A percentile compares a stretch with the other conserved stretches of the same genome.
Conservation (phyloP, 2,329 filamentous ascomycete genomes). For the Fusarium metavorans region DNA sequence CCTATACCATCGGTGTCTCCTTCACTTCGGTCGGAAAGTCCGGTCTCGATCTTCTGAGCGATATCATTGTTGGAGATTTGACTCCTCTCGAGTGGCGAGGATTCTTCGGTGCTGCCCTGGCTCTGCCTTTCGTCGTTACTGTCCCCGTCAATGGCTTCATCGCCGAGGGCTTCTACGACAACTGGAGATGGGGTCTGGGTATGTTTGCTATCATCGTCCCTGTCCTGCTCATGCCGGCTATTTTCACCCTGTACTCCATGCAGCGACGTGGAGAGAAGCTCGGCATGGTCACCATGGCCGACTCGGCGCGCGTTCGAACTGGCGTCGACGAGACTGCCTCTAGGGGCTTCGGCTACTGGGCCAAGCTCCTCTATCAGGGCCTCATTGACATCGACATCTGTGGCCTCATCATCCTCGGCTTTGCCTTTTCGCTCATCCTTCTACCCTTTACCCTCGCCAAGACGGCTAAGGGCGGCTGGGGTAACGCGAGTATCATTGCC, state of each 20-base stretch:
- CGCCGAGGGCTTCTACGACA: slow-evolving; percentile 52
- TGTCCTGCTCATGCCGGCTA: slow-evolving; percentile 65
- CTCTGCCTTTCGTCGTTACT: slow-evolving; percentile 52
- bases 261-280: slow-evolving; percentile 67
- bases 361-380: slow-evolving; percentile 46
- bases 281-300: slow-evolving; percentile 57
- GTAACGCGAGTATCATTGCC: slow-evolving; percentile 48
- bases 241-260: slow-evolving; percentile 65
- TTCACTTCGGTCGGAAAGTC: slow-evolving; percentile 54
- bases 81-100: slow-evolving; percentile 53
- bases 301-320: slow-evolving; percentile 40
- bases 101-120: slow-evolving; percentile 49
- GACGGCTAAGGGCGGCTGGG: slow-evolving; percentile 49
- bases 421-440: slow-evolving; percentile 69
- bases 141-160: slow-evolving; percentile 57
- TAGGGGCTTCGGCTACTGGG: slow-evolving; percentile 47
- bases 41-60: slow-evolving; percentile 47
- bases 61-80: slow-evolving; percentile 52
- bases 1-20: slow-evolving; percentile 53
- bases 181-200: slow-evolving; percentile 62
- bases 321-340: slow-evolving; percentile 42
- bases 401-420: slow-evolving; percentile 57
- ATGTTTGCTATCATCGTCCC: slow-evolving; percentile 72
- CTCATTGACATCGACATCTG: slow-evolving; percentile 48
- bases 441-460: slow-evolving; percentile 69